Percentiles rank a stretch among this genome's conserved stretches.
Conservation (phyloP, 139 green algal species). For the Ostreobium quekettii region DNA sequence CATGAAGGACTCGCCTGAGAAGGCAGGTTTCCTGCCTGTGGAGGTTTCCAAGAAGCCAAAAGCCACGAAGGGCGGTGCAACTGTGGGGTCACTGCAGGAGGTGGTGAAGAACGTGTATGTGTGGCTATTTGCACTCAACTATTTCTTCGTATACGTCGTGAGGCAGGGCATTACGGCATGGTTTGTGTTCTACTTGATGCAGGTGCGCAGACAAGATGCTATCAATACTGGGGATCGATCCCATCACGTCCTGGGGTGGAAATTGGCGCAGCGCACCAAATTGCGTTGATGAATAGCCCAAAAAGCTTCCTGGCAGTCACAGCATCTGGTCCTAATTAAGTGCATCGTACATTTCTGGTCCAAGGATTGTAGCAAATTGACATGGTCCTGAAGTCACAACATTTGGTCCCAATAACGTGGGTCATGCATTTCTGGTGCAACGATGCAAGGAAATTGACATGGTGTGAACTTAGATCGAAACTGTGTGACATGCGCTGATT, state of each 20-base stretch:
- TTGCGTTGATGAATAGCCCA: background rate
- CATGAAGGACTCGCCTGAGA: slow-evolving; percentile 74
- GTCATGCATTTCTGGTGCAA: too few relatives aligned
- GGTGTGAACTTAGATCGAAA: too few relatives aligned
- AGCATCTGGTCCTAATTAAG: background rate
- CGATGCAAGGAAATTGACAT: too few relatives aligned
- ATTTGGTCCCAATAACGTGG: too few relatives aligned
- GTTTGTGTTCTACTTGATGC: slow-evolving; percentile 93
- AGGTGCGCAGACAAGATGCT: slow-evolving; percentile 31
- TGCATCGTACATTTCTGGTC: too few relatives aligned
- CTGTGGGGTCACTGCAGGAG: background rate
- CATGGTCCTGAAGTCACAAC: too few relatives aligned
- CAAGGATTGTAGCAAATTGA: too few relatives aligned
- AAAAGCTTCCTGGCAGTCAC: background rate
- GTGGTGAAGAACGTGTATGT: slow-evolving; percentile 79
- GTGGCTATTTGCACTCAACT: slow-evolving; percentile 88
- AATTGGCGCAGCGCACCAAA: background rate
- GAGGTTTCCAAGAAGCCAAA: slow-evolving; percentile 32
- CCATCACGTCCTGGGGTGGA: too few relatives aligned
- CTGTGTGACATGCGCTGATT: too few relatives aligned
- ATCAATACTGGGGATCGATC: too few relatives aligned
- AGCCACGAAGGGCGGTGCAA: background rate
- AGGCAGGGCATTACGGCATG: slow-evolving; percentile 48
- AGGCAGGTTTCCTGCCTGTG: slow-evolving; percentile 62
- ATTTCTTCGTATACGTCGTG: slow-evolving; percentile 95